Evolutionary conservation across 495 filamentous ascomycete genomes (phyloP), one percentile per base, ranked within the genome.

Genomic region (Neurospora discreta): DNA sequence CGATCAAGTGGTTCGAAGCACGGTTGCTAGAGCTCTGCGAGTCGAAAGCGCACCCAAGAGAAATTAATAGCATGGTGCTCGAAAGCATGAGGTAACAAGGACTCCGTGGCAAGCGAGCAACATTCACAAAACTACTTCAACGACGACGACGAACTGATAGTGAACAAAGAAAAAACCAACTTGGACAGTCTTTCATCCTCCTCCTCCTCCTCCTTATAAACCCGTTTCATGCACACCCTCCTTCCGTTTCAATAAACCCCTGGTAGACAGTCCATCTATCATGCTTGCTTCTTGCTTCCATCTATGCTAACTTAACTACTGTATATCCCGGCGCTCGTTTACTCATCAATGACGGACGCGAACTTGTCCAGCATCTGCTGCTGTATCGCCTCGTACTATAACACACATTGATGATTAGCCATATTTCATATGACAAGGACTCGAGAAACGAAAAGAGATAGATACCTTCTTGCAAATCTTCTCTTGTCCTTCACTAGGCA

Each of bases 361-460:
- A 98, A 99, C 81, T 96, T 94, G 82, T 99, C 96, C 71, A 90
- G 89, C 94, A 99, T 93, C 72, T 87, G 86, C 82, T 97, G 93
- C 76, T 92, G 85, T 76, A 98, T 86, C 77, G 90, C 90, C 86
- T 99, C 95, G 80, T 98, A 99, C 91, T 93, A 67, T 69, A 70
- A 8, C 41, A 26, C 65, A 23, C 39, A 10, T 52, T 20, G 9
- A 68, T 42, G 20, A 39, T 72, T 68, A 77, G 71, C 69, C 46
- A 38, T 38, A 39, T 65, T 15, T 23, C 11, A 76, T 75, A 70
- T 76, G 74, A 68, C 30, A 68, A n/a, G 44, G 3, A 52, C 9
- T 39, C 44, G n/a, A 52, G 44, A 23, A 46, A 46, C 3, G 39
- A 18, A 42, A 38, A 68, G 18, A 11, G 44, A 23, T 16, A 11